Evolutionary conservation across 2,329 filamentous ascomycete species (phyloP), one percentile per base, ranked within the genome.

Genomic region (Arthrobotrys sinensis): DNA sequence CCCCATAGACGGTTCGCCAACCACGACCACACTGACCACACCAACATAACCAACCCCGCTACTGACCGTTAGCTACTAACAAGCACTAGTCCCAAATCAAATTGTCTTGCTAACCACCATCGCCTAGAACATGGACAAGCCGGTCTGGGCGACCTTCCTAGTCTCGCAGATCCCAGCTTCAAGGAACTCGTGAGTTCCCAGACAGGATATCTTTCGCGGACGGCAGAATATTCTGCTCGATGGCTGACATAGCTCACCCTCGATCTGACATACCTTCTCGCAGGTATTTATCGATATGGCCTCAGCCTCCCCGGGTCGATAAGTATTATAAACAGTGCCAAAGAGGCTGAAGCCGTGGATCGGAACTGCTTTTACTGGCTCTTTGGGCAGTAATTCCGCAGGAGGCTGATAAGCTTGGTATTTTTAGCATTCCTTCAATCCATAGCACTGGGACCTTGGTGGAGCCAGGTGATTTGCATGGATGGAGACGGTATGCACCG

Each of bases 321-420:
- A 73, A 66, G 60, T 16, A 21, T 55, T 57, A 57, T 57, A 66
- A 66, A 53, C 38, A 19, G 24, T 46, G 32, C 36, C 60, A 57
- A 55, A 43, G 60, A 57, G 62, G 60, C 69, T 66, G 69, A 55
- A 73, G 69, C 69, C 57, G 53, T 72, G 36, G 57, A 70, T 70
- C 72, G 72, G 57, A 65, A 52, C 65, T 68, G 60, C 38, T 43
- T 38, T 75, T 36, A 45, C n/a, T 21, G 16, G 45, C 28, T n/a
- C 3, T 38, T 36, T 43, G 19, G 45, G 45, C 34, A 52, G 32
- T 24, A 16, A 69, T 68, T 48, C 45, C 55, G 48, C 38, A 57
- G 73, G 73, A 77, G 73, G 73, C 73, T 77, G 75, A 72, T 72
- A 71, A 66, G 60, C 67, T 63, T 66, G 69, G 66, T 70, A 77